phyloP scores from a whole-genome alignment of 331 rosid genomes.

The Rosa hybrid region DNA sequence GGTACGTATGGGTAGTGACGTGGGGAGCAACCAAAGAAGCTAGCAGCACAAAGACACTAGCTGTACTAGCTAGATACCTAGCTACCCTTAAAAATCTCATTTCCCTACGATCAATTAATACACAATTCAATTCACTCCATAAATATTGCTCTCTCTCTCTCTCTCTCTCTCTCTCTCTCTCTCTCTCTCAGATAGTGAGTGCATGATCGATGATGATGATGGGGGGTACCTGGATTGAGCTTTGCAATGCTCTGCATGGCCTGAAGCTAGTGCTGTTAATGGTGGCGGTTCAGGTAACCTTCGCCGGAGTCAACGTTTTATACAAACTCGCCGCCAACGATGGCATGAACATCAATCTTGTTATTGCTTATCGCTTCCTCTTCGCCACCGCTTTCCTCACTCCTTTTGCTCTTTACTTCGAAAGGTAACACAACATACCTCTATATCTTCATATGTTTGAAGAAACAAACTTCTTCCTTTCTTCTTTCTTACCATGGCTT shows the following conservation, averaged over 20 bases:
- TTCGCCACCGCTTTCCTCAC: slow-evolving; percentile 62
- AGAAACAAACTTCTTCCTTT: no score
- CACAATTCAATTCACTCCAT: not conserved
- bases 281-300: slow-evolving; percentile 51
- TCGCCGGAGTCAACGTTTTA: slow-evolving; percentile 54
- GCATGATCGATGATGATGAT: not conserved
- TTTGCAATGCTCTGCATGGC: slow-evolving; percentile 19
- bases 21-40: slow-evolving; percentile 1
- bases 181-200: not conserved
- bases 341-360: slow-evolving; percentile 60
- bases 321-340: slow-evolving; percentile 59
- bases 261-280: slow-evolving; percentile 50
- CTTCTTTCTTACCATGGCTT: no score
- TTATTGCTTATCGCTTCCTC: slow-evolving; percentile 62
- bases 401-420: slow-evolving; percentile 60
- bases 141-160: not conserved
- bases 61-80: no score
- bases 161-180: not conserved
- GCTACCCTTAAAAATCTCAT: not conserved
- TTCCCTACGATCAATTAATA: not conserved
- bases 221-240: not conserved
- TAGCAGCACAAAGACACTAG: not conserved
- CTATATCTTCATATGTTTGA: not conserved
- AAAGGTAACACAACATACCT: slow-evolving; percentile 38
- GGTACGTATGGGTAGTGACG: not conserved